Evolutionary conservation across 371 early-diverging fungal genomes (phyloP), one percentile per base, ranked within the genome.

Genomic region (Mortierella sp.): DNA sequence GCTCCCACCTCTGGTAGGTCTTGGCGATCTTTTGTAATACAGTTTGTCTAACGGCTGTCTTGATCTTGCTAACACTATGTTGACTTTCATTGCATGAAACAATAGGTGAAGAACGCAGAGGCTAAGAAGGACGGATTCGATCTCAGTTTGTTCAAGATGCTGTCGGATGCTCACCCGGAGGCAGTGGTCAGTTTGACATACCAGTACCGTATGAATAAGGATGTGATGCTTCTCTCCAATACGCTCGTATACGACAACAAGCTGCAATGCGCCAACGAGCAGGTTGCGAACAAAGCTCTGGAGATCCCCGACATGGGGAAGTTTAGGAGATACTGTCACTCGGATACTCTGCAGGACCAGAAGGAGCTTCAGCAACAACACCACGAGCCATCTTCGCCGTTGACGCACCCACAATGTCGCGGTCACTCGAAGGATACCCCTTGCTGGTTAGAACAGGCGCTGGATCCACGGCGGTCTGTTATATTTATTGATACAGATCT

Each of bases 171-270:
- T 9, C 95, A 97, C 78, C 98, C 98, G 0, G 90, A 92, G 44
- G 90, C 98, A 0, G 92, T 97, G 13, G 93, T 91, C 16, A 90
- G 89, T n/a, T 90, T 99, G 34, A 92, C 93, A 74, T 92, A 93
- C 71, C 99, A 99, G 87, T 99, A 99, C 81, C 94, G 99, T 44
- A 99, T 99, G 99, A 96, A 96, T 81, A 81, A 89, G 38, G 97
- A 97, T 45, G 97, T 99, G 47, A 98, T 99, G 98, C 85, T 89
- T 9, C 84, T 99, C 9, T 92, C 96, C 26, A 99, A 99, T 85
- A 78, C 87, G 5, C 83, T 99, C 5, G 93, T 99, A 13, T 99
- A 97, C 85, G 92, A 95, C 77, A 87, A 94, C 74, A 91, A 94
- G 63, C 85, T 99, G 65, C 89, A 90, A 50, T 98, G 97, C 78